Percentiles rank a stretch among this genome's conserved stretches.
Conservation (phyloP, 208 protist species). For the Leishmania amazonensis region DNA sequence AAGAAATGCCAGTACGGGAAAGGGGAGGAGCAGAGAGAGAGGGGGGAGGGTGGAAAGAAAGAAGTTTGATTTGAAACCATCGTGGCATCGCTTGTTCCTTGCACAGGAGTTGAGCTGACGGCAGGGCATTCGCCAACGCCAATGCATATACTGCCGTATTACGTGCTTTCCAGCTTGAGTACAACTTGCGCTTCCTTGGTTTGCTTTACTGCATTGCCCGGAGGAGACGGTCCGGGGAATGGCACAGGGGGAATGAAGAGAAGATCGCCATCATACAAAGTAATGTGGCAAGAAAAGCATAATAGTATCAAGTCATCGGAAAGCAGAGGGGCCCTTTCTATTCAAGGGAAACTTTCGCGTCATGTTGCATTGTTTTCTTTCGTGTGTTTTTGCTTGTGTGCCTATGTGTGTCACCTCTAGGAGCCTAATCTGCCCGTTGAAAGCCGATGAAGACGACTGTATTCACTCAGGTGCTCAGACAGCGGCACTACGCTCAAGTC, state of each 20-base stretch:
- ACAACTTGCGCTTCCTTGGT: neutral
- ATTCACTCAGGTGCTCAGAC: neutral
- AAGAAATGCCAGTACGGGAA: neutral
- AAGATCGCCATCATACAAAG: neutral
- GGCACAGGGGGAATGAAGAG: neutral
- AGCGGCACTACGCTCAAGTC: neutral
- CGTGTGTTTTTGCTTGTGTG: neutral
- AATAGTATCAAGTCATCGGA: neutral
- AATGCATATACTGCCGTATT: neutral
- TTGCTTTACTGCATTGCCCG: neutral
- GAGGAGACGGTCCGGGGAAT: neutral
- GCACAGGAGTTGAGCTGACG: neutral
- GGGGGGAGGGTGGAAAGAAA: neutral
- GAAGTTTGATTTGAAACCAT: neutral
- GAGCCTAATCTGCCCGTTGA: neutral
- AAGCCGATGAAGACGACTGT: neutral
- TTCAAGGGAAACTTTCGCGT: neutral
- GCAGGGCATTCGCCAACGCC: neutral
- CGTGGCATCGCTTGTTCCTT: neutral
- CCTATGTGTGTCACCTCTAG: neutral
- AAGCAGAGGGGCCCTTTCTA: neutral
- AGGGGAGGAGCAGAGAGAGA: constrained; percentile 1
- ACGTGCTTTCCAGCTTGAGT: too few relatives aligned
- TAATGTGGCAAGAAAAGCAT: neutral
- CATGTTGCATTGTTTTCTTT: neutral